Base-by-base conservation (phyloP, 2,329 filamentous ascomycete genomes). In the Penicillium digitatum region DNA sequence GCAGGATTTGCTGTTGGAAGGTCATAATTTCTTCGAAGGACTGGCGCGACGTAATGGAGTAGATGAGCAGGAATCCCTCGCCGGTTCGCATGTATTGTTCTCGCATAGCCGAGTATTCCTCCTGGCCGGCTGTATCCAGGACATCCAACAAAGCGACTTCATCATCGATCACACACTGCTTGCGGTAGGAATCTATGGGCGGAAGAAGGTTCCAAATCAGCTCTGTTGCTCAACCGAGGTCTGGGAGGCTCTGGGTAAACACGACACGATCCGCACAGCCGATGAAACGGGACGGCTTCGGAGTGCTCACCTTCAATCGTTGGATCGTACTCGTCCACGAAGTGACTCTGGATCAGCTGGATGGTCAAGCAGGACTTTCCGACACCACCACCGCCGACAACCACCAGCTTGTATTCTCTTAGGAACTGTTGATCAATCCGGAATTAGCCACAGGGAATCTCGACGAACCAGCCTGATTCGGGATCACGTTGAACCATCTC, bases 21-120 rank as follows among this genome's bases (percentile, higher is more conserved):
- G 91, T 96, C 78, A 91, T 88, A 76, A 99, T 97, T 80, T 99
- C 94, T 74, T 99, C 93, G 71, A 96, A 97, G 69, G 90, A 95
- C 78, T 96, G 92, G 71, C 92, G 86, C 71, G 93, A 96, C 54
- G 90, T 96, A 80, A 99, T 99, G 65, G 92, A 96, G 82, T 97
- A 97, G 70, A 97, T 91, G 50, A 99, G 86, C 71, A 99, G 80
- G 78, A 99, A 99, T 51, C 94, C 94, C 78, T 99, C 94, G 73
- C 94, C 94, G 24, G 93, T 97, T 70, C 94, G 87, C 93, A 99
- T 99, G 83, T 97, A 99, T 79, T 97, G 94, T 81, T 99, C 94
- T 72, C 94, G 85, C 94, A 99, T 97, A 51, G 94, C 94, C 54
- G 92, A 96, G 81, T 97, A 99, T 79, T 99, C 94, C 78, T 99